Conservation (phyloP, 345 rosid genomes). For the Theobroma cacao region DNA sequence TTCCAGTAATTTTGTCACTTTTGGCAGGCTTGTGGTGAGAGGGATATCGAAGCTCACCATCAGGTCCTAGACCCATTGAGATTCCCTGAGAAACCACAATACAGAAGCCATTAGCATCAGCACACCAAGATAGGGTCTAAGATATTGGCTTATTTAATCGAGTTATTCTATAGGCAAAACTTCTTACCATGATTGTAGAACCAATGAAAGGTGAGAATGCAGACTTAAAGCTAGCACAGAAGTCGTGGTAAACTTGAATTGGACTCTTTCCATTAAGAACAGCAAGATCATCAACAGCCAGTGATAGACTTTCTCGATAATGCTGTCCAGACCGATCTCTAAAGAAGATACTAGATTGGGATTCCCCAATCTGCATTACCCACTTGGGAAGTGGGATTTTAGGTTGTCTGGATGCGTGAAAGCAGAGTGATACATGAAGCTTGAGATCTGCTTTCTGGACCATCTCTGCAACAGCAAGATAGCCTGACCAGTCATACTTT, state of each 20-base stretch:
- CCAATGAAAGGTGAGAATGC: constrained; percentile 64
- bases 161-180: not conserved
- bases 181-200: constrained; percentile 65
- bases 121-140: not conserved
- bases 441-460: constrained; percentile 68
- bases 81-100: constrained; percentile 54
- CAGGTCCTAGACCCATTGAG: constrained; percentile 85
- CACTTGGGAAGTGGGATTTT: constrained; percentile 70
- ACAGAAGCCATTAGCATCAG: constrained; percentile 1
- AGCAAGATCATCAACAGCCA: constrained; percentile 75
- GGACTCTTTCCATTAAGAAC: constrained; percentile 77
- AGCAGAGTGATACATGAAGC: constrained; percentile 75
- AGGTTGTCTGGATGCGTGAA: constrained; percentile 49
- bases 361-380: constrained; percentile 60
- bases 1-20: constrained; percentile 40
- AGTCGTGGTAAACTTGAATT: constrained; percentile 59
- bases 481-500: constrained; percentile 79
- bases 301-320: constrained; percentile 64
- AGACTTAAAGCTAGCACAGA: constrained; percentile 81
- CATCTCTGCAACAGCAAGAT: constrained; percentile 78
- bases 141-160: not conserved
- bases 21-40: constrained; percentile 38
- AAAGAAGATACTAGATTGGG: constrained; percentile 50
- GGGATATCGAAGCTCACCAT: constrained; percentile 84
- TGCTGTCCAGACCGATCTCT: constrained; percentile 51